Evolutionary conservation across 805 yeast species (phyloP), one percentile per base, ranked within the genome.

Genomic region (Helenozyma rhizophorensis): DNA sequence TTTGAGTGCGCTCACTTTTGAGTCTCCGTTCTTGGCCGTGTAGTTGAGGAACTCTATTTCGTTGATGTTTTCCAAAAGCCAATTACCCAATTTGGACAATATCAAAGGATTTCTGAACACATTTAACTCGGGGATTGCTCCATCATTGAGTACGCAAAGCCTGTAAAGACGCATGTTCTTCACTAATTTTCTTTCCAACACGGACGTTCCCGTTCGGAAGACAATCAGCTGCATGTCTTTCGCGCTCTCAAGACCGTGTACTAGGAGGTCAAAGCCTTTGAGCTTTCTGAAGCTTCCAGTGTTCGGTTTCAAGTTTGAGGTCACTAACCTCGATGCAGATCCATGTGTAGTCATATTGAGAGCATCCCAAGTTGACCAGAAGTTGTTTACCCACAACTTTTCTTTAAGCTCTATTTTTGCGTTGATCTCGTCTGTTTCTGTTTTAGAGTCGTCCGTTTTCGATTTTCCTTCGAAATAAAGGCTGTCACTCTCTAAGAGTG

Each of bases 41-140:
- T 30, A 39, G 34, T 56, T 47, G 34, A 42, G 35, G 29, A 66
- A 57, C 41, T 83, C 89, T 12, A 82, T 61, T 52, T 88, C 96
- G 4, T 94, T 82, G 47, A 90, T 82, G 39, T 87, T 81, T 53
- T 94, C 97, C 28, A 87, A 63, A 4, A 93, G 68, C 98, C 98
- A 94, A 37, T 78, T 74, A 0, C 97, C 97, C 16, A 93, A 65
- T 45, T 95, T 76, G 24, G 86, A 65, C 28, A 94, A 60, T 27
- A 94, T 85, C 37, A 93, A 61, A 3, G 98, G 98, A 56, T 93
- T 94, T 45, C 74, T 74, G 58, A 87, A 90, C 32, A 85, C 61
- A 18, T 70, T 74, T 17, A 86, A 64, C 48, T 86, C 93, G 4
- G 94, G 93, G 1, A 88, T 60, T 4, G 68, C 42, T 2, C 71